These are phyloP conservation scores for Venturia asperata DNA, from an alignment of 2,329 filamentous ascomycete genomes.

Conservation along the genomic window DNA sequence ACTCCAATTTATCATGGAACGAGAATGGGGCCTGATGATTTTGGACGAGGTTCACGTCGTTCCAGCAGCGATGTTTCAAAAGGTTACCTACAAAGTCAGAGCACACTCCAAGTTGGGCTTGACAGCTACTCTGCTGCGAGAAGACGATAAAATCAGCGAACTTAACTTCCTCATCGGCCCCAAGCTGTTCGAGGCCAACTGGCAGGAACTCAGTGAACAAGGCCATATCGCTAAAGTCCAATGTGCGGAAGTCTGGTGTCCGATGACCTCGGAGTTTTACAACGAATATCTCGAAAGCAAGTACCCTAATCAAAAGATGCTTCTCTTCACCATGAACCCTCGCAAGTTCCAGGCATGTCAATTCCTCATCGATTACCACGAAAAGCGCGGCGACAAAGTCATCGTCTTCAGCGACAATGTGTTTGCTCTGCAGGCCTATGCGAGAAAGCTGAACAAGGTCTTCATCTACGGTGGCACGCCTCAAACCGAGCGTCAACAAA, in stretches of 20 bases:
- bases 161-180: conserved; percentile 96
- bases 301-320: conserved; percentile 56
- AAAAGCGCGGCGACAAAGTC: conserved; percentile 89
- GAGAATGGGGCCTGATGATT: conserved; percentile 97
- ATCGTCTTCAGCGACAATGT: conserved; percentile 98
- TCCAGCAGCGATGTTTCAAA: conserved; percentile 90
- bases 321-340: conserved; percentile 95
- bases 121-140: conserved; percentile 86
- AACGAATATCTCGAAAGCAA: conserved; percentile 72
- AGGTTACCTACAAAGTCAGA: conserved; percentile 87
- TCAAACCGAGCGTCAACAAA: conserved; percentile 75
- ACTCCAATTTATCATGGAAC: conserved; percentile 84
- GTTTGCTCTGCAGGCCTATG: conserved; percentile 81
- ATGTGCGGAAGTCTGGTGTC: conserved; percentile 98
- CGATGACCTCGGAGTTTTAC: conserved; percentile 98
- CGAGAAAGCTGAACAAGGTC: conserved; percentile 73
- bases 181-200: conserved; percentile 96
- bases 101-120: conserved; percentile 92
- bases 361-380: conserved; percentile 97
- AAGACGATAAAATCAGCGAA: conserved; percentile 97
- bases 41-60: conserved; percentile 98
- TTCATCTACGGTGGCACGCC: conserved; percentile 88
- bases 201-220: conserved; percentile 97
- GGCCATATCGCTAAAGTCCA: conserved; percentile 96
- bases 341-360: conserved; percentile 95